Percentiles rank a stretch among this genome's conserved stretches.
phyloP scores from a whole-genome alignment of 257 asterid genomes.

The Mitragyna speciosa region DNA sequence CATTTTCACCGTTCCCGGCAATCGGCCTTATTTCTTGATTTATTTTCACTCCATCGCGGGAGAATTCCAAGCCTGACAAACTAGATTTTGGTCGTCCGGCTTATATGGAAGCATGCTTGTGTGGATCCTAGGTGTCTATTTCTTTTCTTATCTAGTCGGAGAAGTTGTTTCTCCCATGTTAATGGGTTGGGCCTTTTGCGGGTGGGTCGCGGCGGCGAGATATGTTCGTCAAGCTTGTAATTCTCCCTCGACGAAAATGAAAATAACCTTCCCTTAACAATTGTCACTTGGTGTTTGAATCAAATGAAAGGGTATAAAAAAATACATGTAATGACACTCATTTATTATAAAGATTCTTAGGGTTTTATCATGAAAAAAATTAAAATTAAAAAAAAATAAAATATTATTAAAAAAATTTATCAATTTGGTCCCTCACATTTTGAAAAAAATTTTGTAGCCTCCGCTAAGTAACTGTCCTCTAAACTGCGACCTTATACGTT shows the following conservation, averaged over 20 bases:
- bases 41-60: slow-evolving; percentile 35
- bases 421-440: no score
- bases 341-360: no score
- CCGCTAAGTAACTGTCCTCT: no score
- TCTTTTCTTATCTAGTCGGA: background rate
- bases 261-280: background rate
- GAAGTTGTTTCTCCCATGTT: background rate
- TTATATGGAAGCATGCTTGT: background rate
- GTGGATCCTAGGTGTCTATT: background rate
- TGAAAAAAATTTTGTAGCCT: no score
- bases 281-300: no score
- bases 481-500: no score
- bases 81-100: slow-evolving; percentile 11
- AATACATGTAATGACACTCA: background rate
- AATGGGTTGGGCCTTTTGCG: background rate
- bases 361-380: no score
- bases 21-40: background rate
- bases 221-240: slow-evolving; percentile 38
- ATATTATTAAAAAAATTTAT: no score
- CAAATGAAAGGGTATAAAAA: no score
- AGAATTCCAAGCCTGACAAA: slow-evolving; percentile 63
- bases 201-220: background rate
- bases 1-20: background rate
- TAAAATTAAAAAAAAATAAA: no score
- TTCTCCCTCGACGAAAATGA: slow-evolving; percentile 33